These are phyloP conservation scores for Geoglossum cookeanum DNA, from an alignment of 2,329 filamentous ascomycete genomes.

Conservation along the genomic window DNA sequence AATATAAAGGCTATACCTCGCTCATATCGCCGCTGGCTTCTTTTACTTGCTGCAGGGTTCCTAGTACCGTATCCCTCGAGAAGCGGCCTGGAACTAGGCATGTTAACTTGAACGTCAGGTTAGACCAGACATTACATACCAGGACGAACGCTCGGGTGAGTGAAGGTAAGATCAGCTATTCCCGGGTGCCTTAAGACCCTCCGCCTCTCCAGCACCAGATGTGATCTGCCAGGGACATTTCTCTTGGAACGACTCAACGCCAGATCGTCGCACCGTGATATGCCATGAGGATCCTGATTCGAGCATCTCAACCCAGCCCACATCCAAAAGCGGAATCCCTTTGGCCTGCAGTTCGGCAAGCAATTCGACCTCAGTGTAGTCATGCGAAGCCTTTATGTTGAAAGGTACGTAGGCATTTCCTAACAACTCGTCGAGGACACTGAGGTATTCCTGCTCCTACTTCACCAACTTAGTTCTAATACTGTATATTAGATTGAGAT, in stretches of 20 bases:
- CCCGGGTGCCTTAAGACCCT: neutral
- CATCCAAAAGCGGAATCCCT: neutral
- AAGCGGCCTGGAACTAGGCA: too few species aligned
- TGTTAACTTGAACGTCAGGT: too few species aligned
- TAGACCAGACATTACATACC: too few species aligned
- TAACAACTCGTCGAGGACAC: neutral
- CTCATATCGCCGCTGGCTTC: too few species aligned
- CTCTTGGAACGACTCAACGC: neutral
- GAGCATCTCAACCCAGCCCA: neutral
- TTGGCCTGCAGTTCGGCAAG: neutral
- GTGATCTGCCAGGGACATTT: neutral
- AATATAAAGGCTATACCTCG: too few species aligned
- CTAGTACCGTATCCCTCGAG: too few species aligned
- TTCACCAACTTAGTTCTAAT: neutral
- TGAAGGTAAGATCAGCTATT: too few species aligned
- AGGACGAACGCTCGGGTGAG: too few species aligned
- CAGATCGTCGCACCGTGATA: neutral
- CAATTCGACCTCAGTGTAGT: neutral
- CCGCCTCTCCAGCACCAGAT: neutral
- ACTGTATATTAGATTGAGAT: neutral
- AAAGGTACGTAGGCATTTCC: neutral
- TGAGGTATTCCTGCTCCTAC: neutral
- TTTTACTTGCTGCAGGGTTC: too few species aligned
- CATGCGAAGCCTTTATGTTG: neutral
- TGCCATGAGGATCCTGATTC: neutral